Percentiles rank a stretch among this genome's conserved stretches.
phyloP scores from a whole-genome alignment of 164 flowering plant genomes.

The Hamamelis virginiana region DNA sequence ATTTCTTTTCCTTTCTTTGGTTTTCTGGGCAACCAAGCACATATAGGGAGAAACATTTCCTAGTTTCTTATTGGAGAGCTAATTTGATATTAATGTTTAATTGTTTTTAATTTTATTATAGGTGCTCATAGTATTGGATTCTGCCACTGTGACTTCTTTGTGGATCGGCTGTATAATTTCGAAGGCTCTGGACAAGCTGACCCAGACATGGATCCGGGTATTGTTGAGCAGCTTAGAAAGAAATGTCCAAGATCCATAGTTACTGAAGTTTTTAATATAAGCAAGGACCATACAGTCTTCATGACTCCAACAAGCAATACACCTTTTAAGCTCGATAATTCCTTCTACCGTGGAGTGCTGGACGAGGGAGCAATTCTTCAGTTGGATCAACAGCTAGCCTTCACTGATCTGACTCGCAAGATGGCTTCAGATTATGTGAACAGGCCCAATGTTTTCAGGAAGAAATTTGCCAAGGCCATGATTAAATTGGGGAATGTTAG shows the following conservation, averaged over 20 bases:
- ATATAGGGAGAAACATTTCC: no score
- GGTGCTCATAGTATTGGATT: conserved; percentile 50
- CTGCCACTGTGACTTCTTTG: conserved; percentile 37
- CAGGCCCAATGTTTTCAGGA: conserved; percentile 16
- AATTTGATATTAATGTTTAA: no score
- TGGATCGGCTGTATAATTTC: conserved; percentile 33
- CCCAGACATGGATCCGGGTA: conserved; percentile 31
- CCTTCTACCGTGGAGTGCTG: conserved; percentile 11
- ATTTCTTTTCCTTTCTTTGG: no score
- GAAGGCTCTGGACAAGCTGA: conserved; percentile 25
- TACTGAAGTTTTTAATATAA: conserved; percentile 3
- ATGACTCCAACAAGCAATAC: conserved; percentile 20
- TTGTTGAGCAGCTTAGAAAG: conserved; percentile 1
- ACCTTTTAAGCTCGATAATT: conserved; percentile 19
- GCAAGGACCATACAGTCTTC: conserved; percentile 17
- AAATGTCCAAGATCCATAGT: neutral
- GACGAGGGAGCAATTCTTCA: conserved; percentile 25
- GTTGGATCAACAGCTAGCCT: conserved; percentile 41
- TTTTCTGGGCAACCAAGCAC: no score
- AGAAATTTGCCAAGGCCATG: conserved; percentile 40
- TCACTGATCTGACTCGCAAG: conserved; percentile 17
- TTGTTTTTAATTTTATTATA: no score
- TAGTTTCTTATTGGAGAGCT: no score
- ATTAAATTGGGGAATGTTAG: conserved; percentile 39
- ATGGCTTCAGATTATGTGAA: conserved; percentile 21